These are phyloP conservation scores for Spergularia azorica DNA, from an alignment of 179 eudicot species.

Conservation along the genomic window DNA sequence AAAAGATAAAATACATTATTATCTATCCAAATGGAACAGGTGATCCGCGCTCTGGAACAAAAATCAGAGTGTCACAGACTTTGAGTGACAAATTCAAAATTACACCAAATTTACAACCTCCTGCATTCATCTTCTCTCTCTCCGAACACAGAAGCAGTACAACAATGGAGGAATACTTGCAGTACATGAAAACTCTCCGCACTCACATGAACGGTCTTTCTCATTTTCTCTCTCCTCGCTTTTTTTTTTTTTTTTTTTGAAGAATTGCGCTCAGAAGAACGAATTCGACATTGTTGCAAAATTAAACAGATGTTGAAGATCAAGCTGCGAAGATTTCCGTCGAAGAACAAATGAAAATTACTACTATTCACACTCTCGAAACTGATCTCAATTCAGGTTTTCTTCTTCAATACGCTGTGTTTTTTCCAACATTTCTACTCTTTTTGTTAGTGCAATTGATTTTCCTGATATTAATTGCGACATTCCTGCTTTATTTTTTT, in stretches of 20 bases:
- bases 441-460: background rate
- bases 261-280: background rate
- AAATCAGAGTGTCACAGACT: too few species aligned
- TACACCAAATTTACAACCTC: background rate
- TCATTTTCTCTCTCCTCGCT: slow-evolving; percentile 12
- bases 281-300: background rate
- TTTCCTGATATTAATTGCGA: background rate
- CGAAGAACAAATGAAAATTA: slow-evolving; percentile 78
- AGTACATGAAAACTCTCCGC: slow-evolving; percentile 65
- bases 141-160: background rate
- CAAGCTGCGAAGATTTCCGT: slow-evolving; percentile 69
- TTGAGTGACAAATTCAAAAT: background rate
- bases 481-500: background rate
- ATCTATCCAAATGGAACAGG: too few species aligned
- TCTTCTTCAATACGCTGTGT: background rate
- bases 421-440: background rate
- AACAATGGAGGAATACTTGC: slow-evolving; percentile 73
- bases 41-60: too few species aligned
- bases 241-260: slow-evolving; percentile 9
- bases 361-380: slow-evolving; percentile 63
- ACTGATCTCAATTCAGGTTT: slow-evolving; percentile 70
- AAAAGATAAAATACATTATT: too few species aligned
- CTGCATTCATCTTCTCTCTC: background rate
- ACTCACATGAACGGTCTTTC: slow-evolving; percentile 29
- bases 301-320: slow-evolving; percentile 74